Percentiles rank a stretch among this genome's conserved stretches.
Conservation (phyloP, 768 basidiomycete species). For the Erythrobasidium yunnanense region DNA sequence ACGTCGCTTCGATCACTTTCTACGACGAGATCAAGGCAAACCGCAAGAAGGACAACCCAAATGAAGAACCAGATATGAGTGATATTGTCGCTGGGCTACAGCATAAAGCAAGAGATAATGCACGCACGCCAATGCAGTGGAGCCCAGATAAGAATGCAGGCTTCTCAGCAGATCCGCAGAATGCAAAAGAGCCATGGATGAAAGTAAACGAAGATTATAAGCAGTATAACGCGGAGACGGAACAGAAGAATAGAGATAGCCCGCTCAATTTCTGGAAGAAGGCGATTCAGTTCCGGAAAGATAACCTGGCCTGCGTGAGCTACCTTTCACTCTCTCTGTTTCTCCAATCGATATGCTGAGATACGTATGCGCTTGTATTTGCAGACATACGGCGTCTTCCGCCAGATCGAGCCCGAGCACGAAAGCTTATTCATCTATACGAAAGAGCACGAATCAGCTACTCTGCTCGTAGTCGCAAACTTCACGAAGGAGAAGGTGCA, state of each 20-base stretch:
- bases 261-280: conserved; percentile 55
- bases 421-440: conserved; percentile 52
- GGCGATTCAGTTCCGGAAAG: conserved; percentile 50
- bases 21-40: conserved; percentile 50
- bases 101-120: conserved; percentile 51
- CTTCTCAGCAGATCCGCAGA: conserved; percentile 49
- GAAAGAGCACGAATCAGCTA: conserved; percentile 40
- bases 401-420: conserved; percentile 46
- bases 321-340: conserved; percentile 5
- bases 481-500: conserved; percentile 19
- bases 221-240: conserved; percentile 42
- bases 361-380: background rate
- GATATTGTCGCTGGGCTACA: conserved; percentile 27
- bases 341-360: background rate
- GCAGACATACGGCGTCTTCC: conserved; percentile 57
- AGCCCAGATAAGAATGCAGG: conserved; percentile 48
- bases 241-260: conserved; percentile 48
- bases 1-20: conserved; percentile 60
- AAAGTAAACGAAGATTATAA: conserved; percentile 30
- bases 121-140: conserved; percentile 52
- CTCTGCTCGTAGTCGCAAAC: conserved; percentile 40
- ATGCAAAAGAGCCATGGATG: conserved; percentile 45
- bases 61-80: conserved; percentile 9
- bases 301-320: conserved; percentile 51
- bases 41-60: background rate